A percentile compares a stretch with the other conserved stretches of the same genome.
Conservation (phyloP, 441 rosid genomes). For the Corymbia calophylla region DNA sequence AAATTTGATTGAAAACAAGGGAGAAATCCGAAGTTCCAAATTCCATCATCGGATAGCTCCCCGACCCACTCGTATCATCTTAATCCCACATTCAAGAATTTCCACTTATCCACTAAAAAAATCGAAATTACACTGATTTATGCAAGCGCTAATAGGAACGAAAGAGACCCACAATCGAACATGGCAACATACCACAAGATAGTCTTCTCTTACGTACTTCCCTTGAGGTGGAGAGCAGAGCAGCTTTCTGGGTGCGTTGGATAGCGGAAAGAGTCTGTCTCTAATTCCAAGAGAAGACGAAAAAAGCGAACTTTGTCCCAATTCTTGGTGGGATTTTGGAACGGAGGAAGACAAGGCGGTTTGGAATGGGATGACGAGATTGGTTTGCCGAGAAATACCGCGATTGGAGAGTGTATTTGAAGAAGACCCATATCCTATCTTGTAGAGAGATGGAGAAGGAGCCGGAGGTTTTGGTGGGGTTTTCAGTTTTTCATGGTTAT, state of each 20-base stretch:
- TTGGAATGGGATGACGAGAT: slow-evolving; percentile 15
- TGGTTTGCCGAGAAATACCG: slow-evolving; percentile 6
- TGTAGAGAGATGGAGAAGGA: not conserved
- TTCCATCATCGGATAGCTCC: not conserved
- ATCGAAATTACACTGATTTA: not conserved
- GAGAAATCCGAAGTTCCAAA: not conserved
- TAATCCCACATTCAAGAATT: not conserved
- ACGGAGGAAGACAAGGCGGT: slow-evolving; percentile 15
- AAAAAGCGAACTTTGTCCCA: slow-evolving; percentile 16
- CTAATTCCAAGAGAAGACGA: slow-evolving; percentile 14
- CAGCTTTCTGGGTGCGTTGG: slow-evolving; percentile 47
- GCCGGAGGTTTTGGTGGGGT: slow-evolving; percentile 36
- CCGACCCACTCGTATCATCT: not conserved
- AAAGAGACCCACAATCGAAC: not conserved
- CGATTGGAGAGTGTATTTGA: slow-evolving; percentile 23
- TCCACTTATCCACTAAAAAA: not conserved
- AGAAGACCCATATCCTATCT: slow-evolving; percentile 41
- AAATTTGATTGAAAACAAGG: not conserved
- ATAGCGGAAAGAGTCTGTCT: slow-evolving; percentile 26
- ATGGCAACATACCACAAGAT: slow-evolving; percentile 58
- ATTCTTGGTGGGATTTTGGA: slow-evolving; percentile 12
- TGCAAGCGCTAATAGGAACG: not conserved
- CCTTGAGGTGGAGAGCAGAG: slow-evolving; percentile 65
- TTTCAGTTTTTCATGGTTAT: not conserved
- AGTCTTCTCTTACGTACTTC: slow-evolving; percentile 71